Evolutionary conservation across 306 rosid genomes (phyloP), one percentile per base, ranked within the genome.

Genomic region (Quercus parvula): DNA sequence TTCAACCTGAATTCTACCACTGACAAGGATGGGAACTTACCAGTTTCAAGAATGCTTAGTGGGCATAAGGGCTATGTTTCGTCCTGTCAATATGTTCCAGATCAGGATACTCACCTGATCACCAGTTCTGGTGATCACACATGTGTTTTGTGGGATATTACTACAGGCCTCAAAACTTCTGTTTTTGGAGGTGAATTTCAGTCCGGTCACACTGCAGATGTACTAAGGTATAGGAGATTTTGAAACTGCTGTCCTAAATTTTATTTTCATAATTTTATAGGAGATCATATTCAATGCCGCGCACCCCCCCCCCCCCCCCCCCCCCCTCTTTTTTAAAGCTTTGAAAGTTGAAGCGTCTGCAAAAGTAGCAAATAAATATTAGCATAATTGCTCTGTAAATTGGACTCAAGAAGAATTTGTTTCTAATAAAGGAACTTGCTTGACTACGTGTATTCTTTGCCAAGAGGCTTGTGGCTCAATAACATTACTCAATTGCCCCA

Each of bases 121-220:
- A 95, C 98, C 54, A 88, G 92, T 81, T 95, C 99, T 59, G 99
- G 99, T 27, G 99, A 95, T 83, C 97, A 91, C 67, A 95, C 99
- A 9, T 95, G 98, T 81, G 89, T 92, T 66, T 89, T 95, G 77
- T 95, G 99, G 99, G 99, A 95, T 88, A 89, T 92, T 78, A 89
- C 97, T 41, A 92, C 98, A 1, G 99, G 99, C 79, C 98, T 95
- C 46, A 85, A 92, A 82, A 91, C 99, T 28, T 91, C 99, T 77
- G 98, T 92, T 75, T 95, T 95, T 31, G 99, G 99, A 30, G 99
- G 98, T 76, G 98, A 95, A 87, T 95, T 95, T 92, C 99, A 95
- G 89, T 95, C 98, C 5, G 99, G 99, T 64, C 99, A 95, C 76
- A 89, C 97, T 77, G 90, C 91, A 62, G 99, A 95, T 79, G 96